These are phyloP conservation scores for Colletotrichum cordylinicola DNA, from an alignment of 2,329 filamentous ascomycete species.

Conservation along the genomic window DNA sequence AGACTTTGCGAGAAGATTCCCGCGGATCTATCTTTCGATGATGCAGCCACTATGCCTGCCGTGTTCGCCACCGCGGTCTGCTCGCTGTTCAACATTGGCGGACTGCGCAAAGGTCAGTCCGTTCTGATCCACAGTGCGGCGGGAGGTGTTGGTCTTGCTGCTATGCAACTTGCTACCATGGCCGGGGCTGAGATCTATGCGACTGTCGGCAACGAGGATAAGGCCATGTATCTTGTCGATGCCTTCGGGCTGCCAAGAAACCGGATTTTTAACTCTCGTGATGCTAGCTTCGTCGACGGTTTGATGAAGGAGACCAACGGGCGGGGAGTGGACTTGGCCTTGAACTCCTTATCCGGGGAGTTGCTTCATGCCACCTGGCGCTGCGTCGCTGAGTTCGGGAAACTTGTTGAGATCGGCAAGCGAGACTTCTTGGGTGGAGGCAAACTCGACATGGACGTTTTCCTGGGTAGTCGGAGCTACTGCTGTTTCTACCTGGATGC, in stretches of 20 bases:
- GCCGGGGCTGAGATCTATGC: not conserved
- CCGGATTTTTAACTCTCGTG: constrained; percentile 31
- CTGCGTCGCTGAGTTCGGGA: constrained; percentile 38
- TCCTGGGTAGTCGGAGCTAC: constrained; percentile 41
- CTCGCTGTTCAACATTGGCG: constrained; percentile 21
- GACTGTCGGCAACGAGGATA: constrained; percentile 33
- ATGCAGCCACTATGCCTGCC: constrained; percentile 33
- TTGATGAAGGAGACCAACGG: constrained; percentile 27
- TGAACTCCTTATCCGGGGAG: constrained; percentile 36
- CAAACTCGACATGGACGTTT: constrained; percentile 49
- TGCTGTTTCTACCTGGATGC: constrained; percentile 35
- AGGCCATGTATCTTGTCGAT: constrained; percentile 29
- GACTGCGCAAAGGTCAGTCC: constrained; percentile 26
- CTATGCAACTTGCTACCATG: not conserved
- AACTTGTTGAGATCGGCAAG: constrained; percentile 41
- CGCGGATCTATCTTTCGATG: constrained; percentile 27
- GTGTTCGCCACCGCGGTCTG: constrained; percentile 33
- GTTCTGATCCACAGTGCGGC: constrained; percentile 14
- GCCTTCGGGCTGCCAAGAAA: constrained; percentile 14
- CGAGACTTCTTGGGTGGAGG: constrained; percentile 38
- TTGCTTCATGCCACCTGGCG: constrained; percentile 36
- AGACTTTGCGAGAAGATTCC: constrained; percentile 30
- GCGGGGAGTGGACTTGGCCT: constrained; percentile 34
- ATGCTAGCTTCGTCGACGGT: constrained; percentile 28
- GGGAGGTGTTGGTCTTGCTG: not conserved